Evolutionary conservation across 306 rosid genomes (phyloP), one percentile per base, ranked within the genome.

Genomic region (Malus fusca): DNA sequence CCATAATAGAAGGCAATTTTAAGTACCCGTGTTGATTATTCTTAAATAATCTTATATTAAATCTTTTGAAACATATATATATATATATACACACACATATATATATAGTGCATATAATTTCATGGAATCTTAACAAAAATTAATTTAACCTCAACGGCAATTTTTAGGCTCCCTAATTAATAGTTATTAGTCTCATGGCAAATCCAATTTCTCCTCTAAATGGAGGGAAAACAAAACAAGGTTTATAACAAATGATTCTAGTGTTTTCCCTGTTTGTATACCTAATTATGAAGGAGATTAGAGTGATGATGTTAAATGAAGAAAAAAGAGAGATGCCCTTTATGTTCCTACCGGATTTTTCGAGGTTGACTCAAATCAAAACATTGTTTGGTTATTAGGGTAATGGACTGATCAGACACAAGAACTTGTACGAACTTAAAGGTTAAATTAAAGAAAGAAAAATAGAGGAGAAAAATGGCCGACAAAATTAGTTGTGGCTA

Each of bases 391-490:
- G 59, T 4, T 13, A 37, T 19, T 48, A 48, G 81, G 64, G 59
- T 48, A 13, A 25, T 28, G 25, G 22, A 63, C 63, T 12, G 25
- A 33, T 59, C 11, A 78, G 77, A 71, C 70, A 81, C 12, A 85
- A 28, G 7, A 48, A 68, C 6, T 72, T 56, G 71, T 55, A 59
- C 30, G 53, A 72, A 52, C 21, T 15, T 51, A 48, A 40, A 62
- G 21, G 66, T 33, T 52, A 21, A 30, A 14, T n/a, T n/a, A 53
- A 30, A n/a, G 3, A 66, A 60, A 30, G 11, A 26, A 77, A 3
- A 26, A 71, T 19, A n/a, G 60, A 18, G 6, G 69, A 75, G 77
- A 79, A 77, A 84, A 82, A 75, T 82, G 88, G 88, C 91, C 86
- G 90, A 91, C 91, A 84, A 17, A 33, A 70, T 59, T 68, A 58